phyloP scores from a whole-genome alignment of 2,329 filamentous ascomycete genomes.

The Daldinia eschscholtzii region DNA sequence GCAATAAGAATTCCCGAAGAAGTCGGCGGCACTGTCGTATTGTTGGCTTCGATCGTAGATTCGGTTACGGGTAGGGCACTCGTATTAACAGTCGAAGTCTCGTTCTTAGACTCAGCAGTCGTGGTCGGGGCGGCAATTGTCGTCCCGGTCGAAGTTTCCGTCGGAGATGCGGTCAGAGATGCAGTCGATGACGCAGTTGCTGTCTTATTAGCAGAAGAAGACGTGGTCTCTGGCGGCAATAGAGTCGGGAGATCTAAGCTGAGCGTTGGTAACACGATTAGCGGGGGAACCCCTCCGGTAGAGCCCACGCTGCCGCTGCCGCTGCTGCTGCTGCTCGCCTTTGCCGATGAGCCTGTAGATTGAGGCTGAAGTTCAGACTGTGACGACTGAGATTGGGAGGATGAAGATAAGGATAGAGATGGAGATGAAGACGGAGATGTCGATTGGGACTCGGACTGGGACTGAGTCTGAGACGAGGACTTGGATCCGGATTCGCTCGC shows the following conservation, averaged over 20 bases:
- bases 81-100: slow-evolving; percentile 24
- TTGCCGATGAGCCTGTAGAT: not conserved
- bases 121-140: slow-evolving; percentile 13
- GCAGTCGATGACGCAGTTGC: not conserved
- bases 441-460: slow-evolving; percentile 14
- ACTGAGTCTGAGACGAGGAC: slow-evolving; percentile 14
- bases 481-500: slow-evolving; percentile 22
- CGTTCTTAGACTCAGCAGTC: slow-evolving; percentile 22
- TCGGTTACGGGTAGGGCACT: slow-evolving; percentile 12
- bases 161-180: not conserved
- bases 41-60: slow-evolving; percentile 25
- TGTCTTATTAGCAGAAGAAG: slow-evolving; percentile 14
- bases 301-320: slow-evolving; percentile 28
- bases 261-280: slow-evolving; percentile 43
- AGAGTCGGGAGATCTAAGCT: slow-evolving; percentile 37
- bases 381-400: not conserved
- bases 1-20: slow-evolving; percentile 49
- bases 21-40: slow-evolving; percentile 29
- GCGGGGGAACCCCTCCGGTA: slow-evolving; percentile 30
- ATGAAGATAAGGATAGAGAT: not conserved
- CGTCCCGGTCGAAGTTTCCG: slow-evolving; percentile 29
- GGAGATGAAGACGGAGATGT: slow-evolving; percentile 1
- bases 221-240: slow-evolving; percentile 19
- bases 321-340: not conserved
- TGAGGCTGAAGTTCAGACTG: slow-evolving; percentile 4